Percentiles rank a stretch among this genome's conserved stretches.
phyloP scores from a whole-genome alignment of 31 red algal genomes.

The Odonthalia washingtoniensis region DNA sequence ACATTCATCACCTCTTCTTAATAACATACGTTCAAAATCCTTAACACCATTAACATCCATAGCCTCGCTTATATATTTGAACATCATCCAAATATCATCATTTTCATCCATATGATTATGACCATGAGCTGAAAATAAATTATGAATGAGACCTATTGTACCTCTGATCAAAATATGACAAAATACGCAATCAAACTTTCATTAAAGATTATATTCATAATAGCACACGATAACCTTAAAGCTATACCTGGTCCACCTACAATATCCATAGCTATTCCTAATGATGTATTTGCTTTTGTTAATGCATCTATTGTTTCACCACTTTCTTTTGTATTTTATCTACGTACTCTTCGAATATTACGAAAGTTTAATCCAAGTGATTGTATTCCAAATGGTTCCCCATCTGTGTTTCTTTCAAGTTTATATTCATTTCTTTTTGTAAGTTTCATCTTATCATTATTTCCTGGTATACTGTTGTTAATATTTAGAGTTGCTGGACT shows the following conservation, averaged over 20 bases:
- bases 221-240: slow-evolving; percentile 32
- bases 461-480: no score
- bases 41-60: slow-evolving; percentile 7
- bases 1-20: slow-evolving; percentile 56
- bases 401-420: no score
- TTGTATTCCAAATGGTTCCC: no score
- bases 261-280: slow-evolving; percentile 57
- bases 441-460: no score
- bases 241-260: slow-evolving; percentile 47
- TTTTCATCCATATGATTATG: no score
- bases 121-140: slow-evolving; percentile 11
- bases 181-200: slow-evolving; percentile 37
- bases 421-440: no score
- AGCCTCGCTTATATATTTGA: slow-evolving; percentile 26
- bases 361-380: slow-evolving; percentile 40
- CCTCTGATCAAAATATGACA: slow-evolving; percentile 43
- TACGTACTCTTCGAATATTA: slow-evolving; percentile 23
- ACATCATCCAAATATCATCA: not conserved
- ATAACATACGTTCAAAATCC: slow-evolving; percentile 34
- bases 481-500: no score
- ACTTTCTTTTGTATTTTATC: slow-evolving; percentile 36
- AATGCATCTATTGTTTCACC: slow-evolving; percentile 57
- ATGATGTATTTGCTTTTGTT: slow-evolving; percentile 47
- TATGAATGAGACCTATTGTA: slow-evolving; percentile 38
- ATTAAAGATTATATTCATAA: slow-evolving; percentile 57